phyloP scores from a whole-genome alignment of 1,284 basidiomycete species.

The Anthracocystis panici-leucophaei region DNA sequence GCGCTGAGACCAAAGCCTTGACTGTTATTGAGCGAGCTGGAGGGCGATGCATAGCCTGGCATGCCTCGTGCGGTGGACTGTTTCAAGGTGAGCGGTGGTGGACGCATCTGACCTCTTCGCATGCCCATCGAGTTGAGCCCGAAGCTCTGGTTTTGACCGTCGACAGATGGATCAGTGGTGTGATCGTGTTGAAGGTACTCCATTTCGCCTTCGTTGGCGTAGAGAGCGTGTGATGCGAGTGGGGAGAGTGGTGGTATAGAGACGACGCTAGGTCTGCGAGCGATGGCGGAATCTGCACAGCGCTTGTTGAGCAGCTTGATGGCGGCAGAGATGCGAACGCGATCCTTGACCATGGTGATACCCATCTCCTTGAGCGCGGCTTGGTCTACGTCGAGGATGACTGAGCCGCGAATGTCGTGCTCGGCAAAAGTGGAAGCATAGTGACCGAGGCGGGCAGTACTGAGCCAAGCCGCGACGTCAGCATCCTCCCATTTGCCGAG shows the following conservation, averaged over 20 bases:
- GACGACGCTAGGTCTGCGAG: constrained; percentile 29
- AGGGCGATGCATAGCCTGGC: constrained; percentile 48
- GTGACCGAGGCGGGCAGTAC: constrained; percentile 45
- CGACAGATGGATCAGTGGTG: constrained; percentile 15
- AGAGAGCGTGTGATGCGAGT: constrained; percentile 17
- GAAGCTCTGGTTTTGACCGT: constrained; percentile 11
- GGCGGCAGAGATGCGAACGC: constrained; percentile 63
- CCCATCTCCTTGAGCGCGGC: constrained; percentile 67
- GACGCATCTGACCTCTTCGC: constrained; percentile 48
- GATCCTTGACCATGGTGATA: constrained; percentile 64
- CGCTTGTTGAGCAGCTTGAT: constrained; percentile 65
- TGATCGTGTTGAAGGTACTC: constrained; percentile 49
- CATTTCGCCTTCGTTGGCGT: constrained; percentile 45
- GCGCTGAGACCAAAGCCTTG: constrained; percentile 57
- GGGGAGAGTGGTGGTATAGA: constrained; percentile 36
- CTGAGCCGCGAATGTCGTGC: constrained; percentile 65
- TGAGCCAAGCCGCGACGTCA: constrained; percentile 63
- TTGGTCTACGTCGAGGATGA: constrained; percentile 65
- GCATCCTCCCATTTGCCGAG: constrained; percentile 40
- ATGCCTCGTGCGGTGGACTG: constrained; percentile 46
- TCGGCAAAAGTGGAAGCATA: constrained; percentile 54
- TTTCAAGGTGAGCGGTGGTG: constrained; percentile 46
- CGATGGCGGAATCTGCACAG: constrained; percentile 42
- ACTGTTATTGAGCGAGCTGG: constrained; percentile 40
- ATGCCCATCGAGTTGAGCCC: constrained; percentile 44